Percentiles rank a stretch among this genome's conserved stretches.
phyloP scores from a whole-genome alignment of 441 rosid species.

The Dalechampia spathulata region DNA sequence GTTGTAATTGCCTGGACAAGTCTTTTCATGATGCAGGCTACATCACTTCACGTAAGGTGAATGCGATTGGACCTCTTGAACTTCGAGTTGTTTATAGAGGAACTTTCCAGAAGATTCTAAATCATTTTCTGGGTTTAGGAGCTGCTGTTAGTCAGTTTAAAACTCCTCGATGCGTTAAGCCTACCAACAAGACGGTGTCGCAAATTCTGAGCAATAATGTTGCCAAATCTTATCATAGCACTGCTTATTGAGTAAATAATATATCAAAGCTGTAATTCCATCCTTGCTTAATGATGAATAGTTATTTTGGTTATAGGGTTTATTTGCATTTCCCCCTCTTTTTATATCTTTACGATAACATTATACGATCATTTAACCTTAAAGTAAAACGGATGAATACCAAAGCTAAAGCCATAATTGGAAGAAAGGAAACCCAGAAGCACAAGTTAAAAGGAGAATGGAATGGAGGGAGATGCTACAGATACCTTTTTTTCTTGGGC shows the following conservation, averaged over 20 bases:
- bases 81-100: constrained; percentile 61
- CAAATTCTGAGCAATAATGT: constrained; percentile 60
- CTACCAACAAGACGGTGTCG: constrained; percentile 38
- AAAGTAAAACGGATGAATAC: too few relatives aligned
- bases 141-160: constrained; percentile 79
- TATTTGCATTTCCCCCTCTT: too few relatives aligned
- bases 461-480: too few relatives aligned
- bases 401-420: too few relatives aligned
- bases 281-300: too few relatives aligned
- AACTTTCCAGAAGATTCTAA: constrained; percentile 64
- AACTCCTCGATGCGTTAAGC: constrained; percentile 68
- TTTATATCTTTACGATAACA: too few relatives aligned
- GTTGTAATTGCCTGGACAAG: constrained; percentile 66
- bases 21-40: constrained; percentile 79
- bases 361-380: too few relatives aligned
- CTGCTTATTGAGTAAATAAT: constrained; percentile 35
- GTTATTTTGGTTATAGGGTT: too few relatives aligned
- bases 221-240: constrained; percentile 46
- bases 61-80: constrained; percentile 78
- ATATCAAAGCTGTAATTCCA: neutral
- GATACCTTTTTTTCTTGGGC: too few relatives aligned
- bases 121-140: constrained; percentile 69
- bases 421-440: too few relatives aligned
- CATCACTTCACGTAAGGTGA: constrained; percentile 53
- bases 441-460: too few relatives aligned